A percentile compares a stretch with the other conserved stretches of the same genome.
phyloP scores from a whole-genome alignment of 2,329 filamentous ascomycete genomes.

The Thielaviopsis punctulata region DNA sequence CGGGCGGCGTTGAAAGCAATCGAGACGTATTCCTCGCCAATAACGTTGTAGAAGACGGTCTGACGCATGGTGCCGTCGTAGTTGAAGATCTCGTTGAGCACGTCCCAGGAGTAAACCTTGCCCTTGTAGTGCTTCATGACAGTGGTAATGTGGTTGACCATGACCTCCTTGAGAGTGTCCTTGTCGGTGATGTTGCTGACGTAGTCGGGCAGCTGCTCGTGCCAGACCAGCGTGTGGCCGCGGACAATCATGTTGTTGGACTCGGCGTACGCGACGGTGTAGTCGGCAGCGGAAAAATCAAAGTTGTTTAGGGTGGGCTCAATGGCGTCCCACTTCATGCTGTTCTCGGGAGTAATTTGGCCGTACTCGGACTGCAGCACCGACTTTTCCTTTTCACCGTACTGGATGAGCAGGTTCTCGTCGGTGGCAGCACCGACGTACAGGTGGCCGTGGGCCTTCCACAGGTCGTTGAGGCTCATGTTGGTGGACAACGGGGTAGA shows the following conservation, averaged over 20 bases:
- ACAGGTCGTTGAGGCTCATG: background rate
- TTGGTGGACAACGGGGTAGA: background rate
- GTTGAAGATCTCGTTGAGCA: conserved; percentile 35
- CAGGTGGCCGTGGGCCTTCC: conserved; percentile 14
- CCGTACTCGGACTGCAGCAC: conserved; percentile 37
- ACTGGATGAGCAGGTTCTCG: conserved; percentile 27
- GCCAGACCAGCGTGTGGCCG: conserved; percentile 43
- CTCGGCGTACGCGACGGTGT: conserved; percentile 27
- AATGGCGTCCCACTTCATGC: conserved; percentile 37
- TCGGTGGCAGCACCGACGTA: conserved; percentile 46
- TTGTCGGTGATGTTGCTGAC: conserved; percentile 26
- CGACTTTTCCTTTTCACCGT: too few species aligned
- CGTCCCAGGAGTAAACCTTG: conserved; percentile 34
- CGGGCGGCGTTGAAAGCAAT: conserved; percentile 31
- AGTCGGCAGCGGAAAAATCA: conserved; percentile 35
- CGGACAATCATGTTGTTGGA: conserved; percentile 34
- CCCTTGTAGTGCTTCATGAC: conserved; percentile 27
- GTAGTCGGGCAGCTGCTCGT: conserved; percentile 21
- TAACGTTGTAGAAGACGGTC: conserved; percentile 33
- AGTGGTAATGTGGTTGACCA: conserved; percentile 34
- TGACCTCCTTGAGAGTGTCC: conserved; percentile 29
- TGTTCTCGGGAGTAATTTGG: conserved; percentile 32
- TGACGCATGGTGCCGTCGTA: conserved; percentile 29
- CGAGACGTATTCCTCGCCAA: conserved; percentile 33
- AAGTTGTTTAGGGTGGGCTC: conserved; percentile 37